Evolutionary conservation across 805 yeast genomes (phyloP).

Genomic region (Hanseniaspora mollemarum): DNA sequence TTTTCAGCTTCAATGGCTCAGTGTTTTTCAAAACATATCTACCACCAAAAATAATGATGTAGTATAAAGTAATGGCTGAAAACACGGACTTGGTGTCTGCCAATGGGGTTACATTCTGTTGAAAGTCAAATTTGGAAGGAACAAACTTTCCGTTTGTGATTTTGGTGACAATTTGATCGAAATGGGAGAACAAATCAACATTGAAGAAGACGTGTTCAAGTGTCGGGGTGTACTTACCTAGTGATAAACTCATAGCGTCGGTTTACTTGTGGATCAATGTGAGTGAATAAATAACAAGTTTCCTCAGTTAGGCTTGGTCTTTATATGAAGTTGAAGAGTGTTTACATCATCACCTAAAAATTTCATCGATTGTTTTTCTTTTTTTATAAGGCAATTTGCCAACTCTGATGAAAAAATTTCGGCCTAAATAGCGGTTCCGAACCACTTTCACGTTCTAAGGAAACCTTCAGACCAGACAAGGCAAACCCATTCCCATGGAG

Average conservation of each 20-base stretch:
- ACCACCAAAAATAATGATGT: constrained; percentile 77
- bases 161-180: constrained; percentile 21
- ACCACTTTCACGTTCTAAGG: no score
- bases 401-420: no score
- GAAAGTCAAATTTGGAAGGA: constrained; percentile 48
- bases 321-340: no score
- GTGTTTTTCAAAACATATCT: constrained; percentile 46
- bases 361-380: background rate
- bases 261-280: background rate
- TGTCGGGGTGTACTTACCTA: constrained; percentile 23
- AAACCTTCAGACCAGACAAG: no score
- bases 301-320: no score
- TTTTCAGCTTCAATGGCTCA: constrained; percentile 62
- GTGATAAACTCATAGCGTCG: background rate
- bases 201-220: constrained; percentile 30
- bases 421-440: no score
- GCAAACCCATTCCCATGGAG: no score
- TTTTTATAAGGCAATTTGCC: no score
- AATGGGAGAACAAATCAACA: constrained; percentile 27
- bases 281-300: background rate
- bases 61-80: constrained; percentile 54
- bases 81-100: constrained; percentile 53
- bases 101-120: constrained; percentile 53
- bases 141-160: constrained; percentile 24
- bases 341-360: background rate